A percentile compares a stretch with the other conserved stretches of the same genome.
Evolutionary conservation across 306 rosid species (phyloP).

Genomic region (Adenanthera pavonina): DNA sequence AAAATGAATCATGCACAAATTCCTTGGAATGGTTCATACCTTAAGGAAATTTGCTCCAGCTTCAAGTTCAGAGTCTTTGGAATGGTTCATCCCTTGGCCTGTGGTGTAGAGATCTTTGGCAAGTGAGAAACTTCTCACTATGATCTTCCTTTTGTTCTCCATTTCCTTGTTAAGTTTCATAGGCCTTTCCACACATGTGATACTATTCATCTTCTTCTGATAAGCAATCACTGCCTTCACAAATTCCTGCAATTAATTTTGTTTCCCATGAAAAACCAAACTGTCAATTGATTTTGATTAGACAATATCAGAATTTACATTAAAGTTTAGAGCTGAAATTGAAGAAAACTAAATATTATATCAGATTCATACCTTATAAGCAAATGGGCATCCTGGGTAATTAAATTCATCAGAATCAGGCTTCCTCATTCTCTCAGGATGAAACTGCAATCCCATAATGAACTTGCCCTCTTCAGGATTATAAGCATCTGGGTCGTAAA

Average conservation of each 20-base stretch:
- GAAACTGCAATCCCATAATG: conserved; percentile 94
- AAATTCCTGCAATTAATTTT: conserved; percentile 67
- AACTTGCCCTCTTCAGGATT: conserved; percentile 92
- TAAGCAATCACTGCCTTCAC: conserved; percentile 83
- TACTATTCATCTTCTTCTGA: conserved; percentile 66
- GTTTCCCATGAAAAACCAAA: conserved; percentile 5
- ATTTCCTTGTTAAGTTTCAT: conserved; percentile 61
- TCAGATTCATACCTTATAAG: conserved; percentile 66
- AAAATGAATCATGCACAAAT: neutral
- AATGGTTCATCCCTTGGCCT: conserved; percentile 44
- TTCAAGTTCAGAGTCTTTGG: conserved; percentile 78
- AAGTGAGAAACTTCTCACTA: conserved; percentile 76
- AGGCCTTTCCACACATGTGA: conserved; percentile 49
- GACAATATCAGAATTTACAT: neutral
- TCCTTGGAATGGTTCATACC: conserved; percentile 44
- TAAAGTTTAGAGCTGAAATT: neutral
- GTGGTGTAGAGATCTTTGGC: conserved; percentile 69
- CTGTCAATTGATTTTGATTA: neutral
- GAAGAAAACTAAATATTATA: neutral
- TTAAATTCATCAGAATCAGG: conserved; percentile 82
- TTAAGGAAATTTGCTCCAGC: conserved; percentile 84
- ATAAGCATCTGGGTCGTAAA: conserved; percentile 89
- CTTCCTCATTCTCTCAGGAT: conserved; percentile 87
- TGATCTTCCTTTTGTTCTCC: conserved; percentile 69
- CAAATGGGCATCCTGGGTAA: conserved; percentile 86